A percentile compares a stretch with the other conserved stretches of the same genome.
Conservation (phyloP, 108 stramenopile genomes). For the Cyclotella cryptica region DNA sequence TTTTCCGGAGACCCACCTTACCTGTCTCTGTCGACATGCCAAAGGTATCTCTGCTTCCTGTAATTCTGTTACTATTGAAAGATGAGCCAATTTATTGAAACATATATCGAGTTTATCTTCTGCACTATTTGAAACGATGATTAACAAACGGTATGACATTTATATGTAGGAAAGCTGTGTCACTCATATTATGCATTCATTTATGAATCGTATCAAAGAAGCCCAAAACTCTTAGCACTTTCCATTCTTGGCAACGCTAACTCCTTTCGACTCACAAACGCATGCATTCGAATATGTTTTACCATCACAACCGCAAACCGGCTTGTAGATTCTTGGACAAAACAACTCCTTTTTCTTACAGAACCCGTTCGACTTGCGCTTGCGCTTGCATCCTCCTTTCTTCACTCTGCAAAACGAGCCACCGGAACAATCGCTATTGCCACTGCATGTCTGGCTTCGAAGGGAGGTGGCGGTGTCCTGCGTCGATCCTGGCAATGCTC, state of each 20-base stretch:
- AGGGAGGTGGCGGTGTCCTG: not conserved
- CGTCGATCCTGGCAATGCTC: not conserved
- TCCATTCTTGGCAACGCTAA: not conserved
- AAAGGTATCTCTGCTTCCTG: no score
- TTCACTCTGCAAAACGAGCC: not conserved
- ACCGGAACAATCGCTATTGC: not conserved
- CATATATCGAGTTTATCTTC: no score
- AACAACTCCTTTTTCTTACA: not conserved
- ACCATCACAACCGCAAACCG: slow-evolving; percentile 6
- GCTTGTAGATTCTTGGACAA: not conserved
- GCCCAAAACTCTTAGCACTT: not conserved
- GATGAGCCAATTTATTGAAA: no score
- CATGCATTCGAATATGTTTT: slow-evolving; percentile 17
- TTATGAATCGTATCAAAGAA: no score
- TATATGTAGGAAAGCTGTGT: no score
- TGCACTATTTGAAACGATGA: no score
- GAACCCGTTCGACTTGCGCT: not conserved
- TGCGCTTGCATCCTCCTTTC: slow-evolving; percentile 5
- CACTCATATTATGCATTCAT: no score
- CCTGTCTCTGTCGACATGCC: no score
- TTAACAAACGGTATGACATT: no score
- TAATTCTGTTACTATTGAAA: no score
- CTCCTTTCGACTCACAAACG: slow-evolving; percentile 4
- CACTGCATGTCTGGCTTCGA: not conserved
- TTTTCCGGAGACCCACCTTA: no score